These are phyloP conservation scores for Acer negundo DNA, from an alignment of 345 rosid genomes.

Conservation along the genomic window DNA sequence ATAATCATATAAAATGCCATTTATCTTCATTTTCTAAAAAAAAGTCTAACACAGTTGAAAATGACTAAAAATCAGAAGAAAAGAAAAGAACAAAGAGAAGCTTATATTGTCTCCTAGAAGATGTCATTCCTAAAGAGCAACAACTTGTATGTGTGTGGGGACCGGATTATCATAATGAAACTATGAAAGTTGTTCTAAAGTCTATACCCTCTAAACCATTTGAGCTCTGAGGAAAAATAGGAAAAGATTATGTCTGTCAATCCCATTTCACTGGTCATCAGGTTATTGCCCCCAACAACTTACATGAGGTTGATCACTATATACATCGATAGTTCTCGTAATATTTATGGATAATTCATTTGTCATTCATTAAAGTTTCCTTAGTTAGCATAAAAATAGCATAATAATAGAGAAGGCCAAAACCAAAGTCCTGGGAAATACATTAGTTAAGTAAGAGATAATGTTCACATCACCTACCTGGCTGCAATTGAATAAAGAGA, in stretches of 20 bases:
- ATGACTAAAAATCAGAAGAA: background rate
- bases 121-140: background rate
- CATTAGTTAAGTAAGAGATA: background rate
- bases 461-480: background rate
- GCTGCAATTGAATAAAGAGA: background rate
- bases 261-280: too few species aligned
- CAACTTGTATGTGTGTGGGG: background rate
- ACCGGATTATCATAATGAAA: background rate
- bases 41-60: background rate
- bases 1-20: background rate
- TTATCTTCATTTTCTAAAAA: slow-evolving; percentile 1
- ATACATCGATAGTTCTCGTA: background rate
- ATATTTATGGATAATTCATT: background rate
- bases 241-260: background rate
- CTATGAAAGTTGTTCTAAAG: background rate
- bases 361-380: background rate
- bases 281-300: too few species aligned
- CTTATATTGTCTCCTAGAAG: background rate
- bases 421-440: background rate
- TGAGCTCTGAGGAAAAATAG: background rate
- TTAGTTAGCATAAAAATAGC: background rate
- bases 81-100: background rate
- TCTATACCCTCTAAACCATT: background rate
- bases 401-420: too few species aligned
- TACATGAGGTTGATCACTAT: too few species aligned